Conservation (phyloP, 2,329 filamentous ascomycete species). For the Thermomyces lanuginosus region DNA sequence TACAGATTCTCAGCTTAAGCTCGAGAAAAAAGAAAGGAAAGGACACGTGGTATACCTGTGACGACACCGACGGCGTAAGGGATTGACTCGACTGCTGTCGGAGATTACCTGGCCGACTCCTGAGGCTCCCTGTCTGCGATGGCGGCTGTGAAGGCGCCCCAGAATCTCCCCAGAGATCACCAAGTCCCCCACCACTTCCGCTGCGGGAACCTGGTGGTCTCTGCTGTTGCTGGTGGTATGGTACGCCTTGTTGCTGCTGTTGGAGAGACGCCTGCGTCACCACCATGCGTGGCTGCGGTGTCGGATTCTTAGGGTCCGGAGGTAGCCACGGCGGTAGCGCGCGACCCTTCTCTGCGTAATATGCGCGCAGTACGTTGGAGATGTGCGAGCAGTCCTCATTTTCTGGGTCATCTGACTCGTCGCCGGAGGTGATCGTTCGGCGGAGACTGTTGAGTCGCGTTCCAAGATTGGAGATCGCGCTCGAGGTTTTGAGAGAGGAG, state of each 20-base stretch:
- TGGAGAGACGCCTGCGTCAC: slow-evolving; percentile 38
- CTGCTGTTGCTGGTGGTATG: slow-evolving; percentile 17
- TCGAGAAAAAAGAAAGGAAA: too few species aligned
- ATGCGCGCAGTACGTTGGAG: slow-evolving; percentile 77
- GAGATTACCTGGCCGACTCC: slow-evolving; percentile 16
- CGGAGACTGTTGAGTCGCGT: slow-evolving; percentile 42
- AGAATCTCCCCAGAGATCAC: slow-evolving; percentile 42
- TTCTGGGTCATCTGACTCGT: slow-evolving; percentile 29
- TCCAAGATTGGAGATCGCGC: slow-evolving; percentile 37
- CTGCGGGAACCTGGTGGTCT: slow-evolving; percentile 20
- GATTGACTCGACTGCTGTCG: slow-evolving; percentile 8
- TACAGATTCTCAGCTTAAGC: slow-evolving; percentile 18
- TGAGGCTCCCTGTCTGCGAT: slow-evolving; percentile 24
- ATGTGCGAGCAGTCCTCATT: slow-evolving; percentile 81
- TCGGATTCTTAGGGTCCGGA: slow-evolving; percentile 64
- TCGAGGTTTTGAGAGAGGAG: slow-evolving; percentile 41
- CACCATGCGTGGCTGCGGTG: slow-evolving; percentile 30
- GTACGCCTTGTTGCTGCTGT: slow-evolving; percentile 14
- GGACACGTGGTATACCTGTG: too few species aligned
- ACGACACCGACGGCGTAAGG: slow-evolving; percentile 10
- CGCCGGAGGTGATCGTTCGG: slow-evolving; percentile 27
- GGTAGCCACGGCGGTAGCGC: slow-evolving; percentile 76
- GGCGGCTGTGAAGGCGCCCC: slow-evolving; percentile 13
- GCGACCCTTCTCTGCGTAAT: slow-evolving; percentile 79
- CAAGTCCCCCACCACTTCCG: slow-evolving; percentile 37